A percentile compares a stretch with the other conserved stretches of the same genome.
Evolutionary conservation across 176 grass and related monocot genomes (phyloP).

Genomic region (Oropetium thomaeum): DNA sequence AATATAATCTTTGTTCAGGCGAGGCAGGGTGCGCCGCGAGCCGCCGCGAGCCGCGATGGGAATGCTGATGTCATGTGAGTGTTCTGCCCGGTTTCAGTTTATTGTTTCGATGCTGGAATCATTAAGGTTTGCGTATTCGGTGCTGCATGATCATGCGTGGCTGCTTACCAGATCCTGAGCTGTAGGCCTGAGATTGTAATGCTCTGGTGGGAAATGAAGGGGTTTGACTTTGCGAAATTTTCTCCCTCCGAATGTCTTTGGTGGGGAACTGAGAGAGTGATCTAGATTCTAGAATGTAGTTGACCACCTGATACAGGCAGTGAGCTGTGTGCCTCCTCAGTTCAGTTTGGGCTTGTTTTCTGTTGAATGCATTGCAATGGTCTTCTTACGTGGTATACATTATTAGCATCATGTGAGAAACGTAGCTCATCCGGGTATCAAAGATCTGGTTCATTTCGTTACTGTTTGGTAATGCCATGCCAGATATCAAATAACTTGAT

Average conservation of each 20-base stretch:
- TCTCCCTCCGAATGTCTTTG: not conserved
- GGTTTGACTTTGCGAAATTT: not conserved
- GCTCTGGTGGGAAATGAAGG: not conserved
- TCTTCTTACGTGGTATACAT: not conserved
- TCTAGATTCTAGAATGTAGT: not conserved
- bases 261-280: not conserved
- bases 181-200: not conserved
- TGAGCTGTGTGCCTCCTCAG: not conserved
- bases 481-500: not conserved
- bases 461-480: not conserved
- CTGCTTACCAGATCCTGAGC: conserved; percentile 16
- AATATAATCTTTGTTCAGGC: conserved; percentile 40
- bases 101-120: not conserved
- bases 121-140: not conserved
- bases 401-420: not conserved
- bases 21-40: conserved; percentile 27
- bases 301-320: not conserved
- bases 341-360: not conserved
- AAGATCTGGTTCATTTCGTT: not conserved
- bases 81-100: not conserved
- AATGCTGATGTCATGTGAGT: conserved; percentile 59
- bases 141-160: not conserved
- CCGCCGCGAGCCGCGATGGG: conserved; percentile 52
- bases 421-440: not conserved
- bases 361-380: not conserved